Conservation (phyloP, 495 filamentous ascomycete species). For the Penicillium soppii region DNA sequence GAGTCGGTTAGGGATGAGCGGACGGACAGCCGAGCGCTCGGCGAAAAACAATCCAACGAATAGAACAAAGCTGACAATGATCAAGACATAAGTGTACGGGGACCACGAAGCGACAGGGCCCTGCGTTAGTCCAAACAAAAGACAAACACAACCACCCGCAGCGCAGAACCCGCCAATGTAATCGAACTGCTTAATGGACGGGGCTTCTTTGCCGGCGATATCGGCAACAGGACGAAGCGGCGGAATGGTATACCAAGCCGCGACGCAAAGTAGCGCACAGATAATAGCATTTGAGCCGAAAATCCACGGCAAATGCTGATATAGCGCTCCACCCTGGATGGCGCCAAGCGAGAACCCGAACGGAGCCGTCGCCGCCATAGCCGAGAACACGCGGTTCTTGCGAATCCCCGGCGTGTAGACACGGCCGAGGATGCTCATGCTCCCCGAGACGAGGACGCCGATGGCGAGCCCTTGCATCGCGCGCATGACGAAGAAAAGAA, state of each 20-base stretch:
- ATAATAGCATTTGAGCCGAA: constrained; percentile 32
- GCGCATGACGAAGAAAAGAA: constrained; percentile 29
- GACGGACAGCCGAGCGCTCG: constrained; percentile 21
- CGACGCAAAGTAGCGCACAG: constrained; percentile 14
- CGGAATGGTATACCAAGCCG: constrained; percentile 25
- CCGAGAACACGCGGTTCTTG: constrained; percentile 31
- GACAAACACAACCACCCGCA: constrained; percentile 26
- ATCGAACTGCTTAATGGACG: constrained; percentile 26
- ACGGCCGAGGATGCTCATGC: constrained; percentile 31
- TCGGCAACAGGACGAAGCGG: constrained; percentile 22
- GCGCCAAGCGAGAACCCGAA: constrained; percentile 28
- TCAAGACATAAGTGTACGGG: constrained; percentile 26
- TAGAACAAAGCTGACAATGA: constrained; percentile 21
- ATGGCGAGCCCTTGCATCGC: constrained; percentile 32
- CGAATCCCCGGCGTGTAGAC: constrained; percentile 30
- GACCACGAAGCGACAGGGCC: constrained; percentile 27
- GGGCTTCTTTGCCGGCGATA: constrained; percentile 19
- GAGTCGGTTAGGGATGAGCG: constrained; percentile 26
- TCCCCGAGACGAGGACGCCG: constrained; percentile 26
- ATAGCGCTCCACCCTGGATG: constrained; percentile 26
- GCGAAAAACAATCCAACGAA: constrained; percentile 25
- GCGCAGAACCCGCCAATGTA: constrained; percentile 25
- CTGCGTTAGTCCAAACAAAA: constrained; percentile 30
- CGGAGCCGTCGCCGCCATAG: constrained; percentile 27
- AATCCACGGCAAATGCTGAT: constrained; percentile 26